Evolutionary conservation across 148 eudicot genomes (phyloP).

Genomic region (Nyssa sinensis): DNA sequence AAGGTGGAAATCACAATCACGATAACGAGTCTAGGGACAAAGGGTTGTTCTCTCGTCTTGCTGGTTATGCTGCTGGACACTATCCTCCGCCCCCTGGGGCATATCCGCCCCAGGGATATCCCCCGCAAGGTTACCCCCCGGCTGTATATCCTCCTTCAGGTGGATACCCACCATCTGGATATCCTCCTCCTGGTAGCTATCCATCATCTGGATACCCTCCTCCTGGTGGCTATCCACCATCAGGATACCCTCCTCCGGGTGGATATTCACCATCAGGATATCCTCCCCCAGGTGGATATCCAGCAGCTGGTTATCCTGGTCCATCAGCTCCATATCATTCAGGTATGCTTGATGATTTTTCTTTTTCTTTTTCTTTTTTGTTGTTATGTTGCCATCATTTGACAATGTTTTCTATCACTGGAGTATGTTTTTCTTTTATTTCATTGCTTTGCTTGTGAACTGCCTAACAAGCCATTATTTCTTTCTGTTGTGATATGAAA

Average conservation of each 20-base stretch:
- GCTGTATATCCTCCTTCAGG: slow-evolving; percentile 29
- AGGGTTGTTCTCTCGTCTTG: slow-evolving; percentile 43
- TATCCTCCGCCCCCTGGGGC: slow-evolving; percentile 22
- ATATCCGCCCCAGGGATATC: slow-evolving; percentile 32
- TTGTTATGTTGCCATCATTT: not conserved
- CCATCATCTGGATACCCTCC: slow-evolving; percentile 42
- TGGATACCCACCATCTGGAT: slow-evolving; percentile 42
- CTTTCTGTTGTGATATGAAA: too few species aligned
- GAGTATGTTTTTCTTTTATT: too few species aligned
- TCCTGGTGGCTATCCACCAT: too few species aligned
- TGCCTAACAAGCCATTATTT: too few species aligned
- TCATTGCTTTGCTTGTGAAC: too few species aligned
- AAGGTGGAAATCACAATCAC: slow-evolving; percentile 21
- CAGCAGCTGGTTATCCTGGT: slow-evolving; percentile 47
- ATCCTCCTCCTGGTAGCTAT: too few species aligned
- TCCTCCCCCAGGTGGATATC: slow-evolving; percentile 38
- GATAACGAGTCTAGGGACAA: slow-evolving; percentile 23
- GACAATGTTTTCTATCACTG: not conserved
- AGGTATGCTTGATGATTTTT: slow-evolving; percentile 37
- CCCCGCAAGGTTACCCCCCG: slow-evolving; percentile 32
- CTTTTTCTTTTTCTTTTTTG: not conserved
- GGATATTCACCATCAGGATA: slow-evolving; percentile 36
- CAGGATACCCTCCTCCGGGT: too few species aligned
- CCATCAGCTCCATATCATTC: slow-evolving; percentile 45
- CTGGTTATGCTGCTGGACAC: slow-evolving; percentile 37